Base-by-base conservation (phyloP, 2,329 filamentous ascomycete species). In the Cylindrodendrum hubeiense region DNA sequence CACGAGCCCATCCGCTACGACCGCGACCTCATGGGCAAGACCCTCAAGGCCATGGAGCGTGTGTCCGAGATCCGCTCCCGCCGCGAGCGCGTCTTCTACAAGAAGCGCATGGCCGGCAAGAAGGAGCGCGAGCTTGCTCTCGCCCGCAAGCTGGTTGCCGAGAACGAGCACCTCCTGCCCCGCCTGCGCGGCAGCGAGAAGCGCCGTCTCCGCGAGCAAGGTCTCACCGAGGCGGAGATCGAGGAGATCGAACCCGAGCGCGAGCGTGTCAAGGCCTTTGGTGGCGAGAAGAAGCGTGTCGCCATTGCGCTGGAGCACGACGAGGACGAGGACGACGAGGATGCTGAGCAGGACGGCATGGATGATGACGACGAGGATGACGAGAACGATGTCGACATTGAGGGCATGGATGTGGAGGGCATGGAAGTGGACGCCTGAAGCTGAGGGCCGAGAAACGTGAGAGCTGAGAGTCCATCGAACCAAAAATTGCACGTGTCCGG, bases 1-100 rank as follows among this genome's bases (percentile, higher is more conserved):
- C 98, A 99, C 86, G 89, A 97, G 33, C 96, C 96, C 71, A 90
- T 97, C 67, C 93, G 95, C 78, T 99, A 99, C 89, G 93, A 98
- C 88, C 91, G 96, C 81, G 93, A 97, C 74, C 89, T 97, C 70
- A 90, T 97, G 69, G 87, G 89, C 74, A 94, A 92, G 77, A 98
- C 96, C 17, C 87, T 98, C 81, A 90, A 92, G 78, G 95, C 95
- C 72, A 99, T 99, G 94, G 87, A 93, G 82, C 89, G 95, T 69
- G 91, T 98, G 74, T 86, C 89, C 75, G 95, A 98, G 85, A 95
- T 98, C 81, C 87, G 94, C 59, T 82, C 89, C 63, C 89, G 90
- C 78, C 89, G 96, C 78, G 95, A 98, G 87, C 89, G 94, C 73
- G 92, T 92, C 71, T 97, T 98, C 84, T 98, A 97, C 86, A 95